Conservation (phyloP, 1,139 yeast species). For the Pichia cactophila region DNA sequence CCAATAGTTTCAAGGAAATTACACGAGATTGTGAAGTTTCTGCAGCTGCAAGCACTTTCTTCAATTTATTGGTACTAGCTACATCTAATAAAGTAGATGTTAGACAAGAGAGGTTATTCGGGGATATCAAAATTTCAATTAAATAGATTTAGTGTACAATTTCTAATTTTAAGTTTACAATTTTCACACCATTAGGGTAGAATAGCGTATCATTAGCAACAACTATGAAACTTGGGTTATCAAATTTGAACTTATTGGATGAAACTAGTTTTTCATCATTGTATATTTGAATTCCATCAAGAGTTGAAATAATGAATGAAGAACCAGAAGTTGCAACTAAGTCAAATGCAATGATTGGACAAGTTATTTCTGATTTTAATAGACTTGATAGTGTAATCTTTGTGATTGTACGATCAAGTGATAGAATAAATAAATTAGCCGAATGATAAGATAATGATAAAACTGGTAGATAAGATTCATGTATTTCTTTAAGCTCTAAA, state of each 20-base stretch:
- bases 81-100: conserved; percentile 65
- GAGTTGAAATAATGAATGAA: neutral
- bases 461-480: neutral
- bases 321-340: neutral
- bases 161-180: neutral
- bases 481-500: neutral
- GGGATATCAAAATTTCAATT: conserved; percentile 51
- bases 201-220: neutral
- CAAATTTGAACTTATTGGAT: neutral
- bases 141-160: conserved; percentile 24
- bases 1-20: neutral
- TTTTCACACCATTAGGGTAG: neutral
- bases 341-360: neutral
- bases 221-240: neutral
- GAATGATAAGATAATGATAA: conserved; percentile 3
- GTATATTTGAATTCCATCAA: neutral
- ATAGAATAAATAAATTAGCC: conserved; percentile 2
- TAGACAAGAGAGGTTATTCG: conserved; percentile 55
- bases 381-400: neutral
- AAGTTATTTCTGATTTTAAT: neutral
- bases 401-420: conserved; percentile 6
- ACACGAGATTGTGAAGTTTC: neutral
- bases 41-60: conserved; percentile 63
- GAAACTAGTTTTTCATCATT: neutral
- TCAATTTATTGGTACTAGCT: conserved; percentile 76